Conservation (phyloP, 768 basidiomycete genomes). For the Tricholoma terreum region DNA sequence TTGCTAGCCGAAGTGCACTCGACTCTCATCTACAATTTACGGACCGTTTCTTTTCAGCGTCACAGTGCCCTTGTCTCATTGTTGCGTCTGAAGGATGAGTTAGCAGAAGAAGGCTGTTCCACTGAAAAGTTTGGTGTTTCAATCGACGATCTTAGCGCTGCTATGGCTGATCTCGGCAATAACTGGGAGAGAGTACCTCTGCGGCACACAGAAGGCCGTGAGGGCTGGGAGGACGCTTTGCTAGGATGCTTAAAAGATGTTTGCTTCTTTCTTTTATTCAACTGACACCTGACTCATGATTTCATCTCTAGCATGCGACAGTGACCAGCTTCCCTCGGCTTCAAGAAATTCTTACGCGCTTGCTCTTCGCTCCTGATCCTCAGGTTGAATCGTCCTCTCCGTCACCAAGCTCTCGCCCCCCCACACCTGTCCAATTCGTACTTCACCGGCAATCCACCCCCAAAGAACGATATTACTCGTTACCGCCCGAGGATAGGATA, state of each 20-base stretch:
- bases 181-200: constrained; percentile 82
- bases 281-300: constrained; percentile 1
- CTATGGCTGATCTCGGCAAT: constrained; percentile 79
- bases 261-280: constrained; percentile 29
- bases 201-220: constrained; percentile 67
- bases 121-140: constrained; percentile 53
- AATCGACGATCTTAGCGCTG: constrained; percentile 59
- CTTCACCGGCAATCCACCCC: constrained; percentile 50
- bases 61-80: constrained; percentile 75
- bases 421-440: constrained; percentile 42
- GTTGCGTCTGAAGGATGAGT: constrained; percentile 41
- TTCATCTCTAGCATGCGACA: constrained; percentile 62
- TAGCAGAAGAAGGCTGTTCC: constrained; percentile 38
- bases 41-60: constrained; percentile 75
- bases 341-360: constrained; percentile 64
- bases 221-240: constrained; percentile 91
- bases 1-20: constrained; percentile 89
- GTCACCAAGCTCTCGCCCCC: constrained; percentile 44
- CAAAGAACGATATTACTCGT: constrained; percentile 64
- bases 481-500: constrained; percentile 78
- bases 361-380: constrained; percentile 67
- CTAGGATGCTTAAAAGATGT: constrained; percentile 90
- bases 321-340: constrained; percentile 68
- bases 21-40: constrained; percentile 81
- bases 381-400: constrained; percentile 40